phyloP scores from a whole-genome alignment of 495 filamentous ascomycete genomes.

The Monascus purpureus region DNA sequence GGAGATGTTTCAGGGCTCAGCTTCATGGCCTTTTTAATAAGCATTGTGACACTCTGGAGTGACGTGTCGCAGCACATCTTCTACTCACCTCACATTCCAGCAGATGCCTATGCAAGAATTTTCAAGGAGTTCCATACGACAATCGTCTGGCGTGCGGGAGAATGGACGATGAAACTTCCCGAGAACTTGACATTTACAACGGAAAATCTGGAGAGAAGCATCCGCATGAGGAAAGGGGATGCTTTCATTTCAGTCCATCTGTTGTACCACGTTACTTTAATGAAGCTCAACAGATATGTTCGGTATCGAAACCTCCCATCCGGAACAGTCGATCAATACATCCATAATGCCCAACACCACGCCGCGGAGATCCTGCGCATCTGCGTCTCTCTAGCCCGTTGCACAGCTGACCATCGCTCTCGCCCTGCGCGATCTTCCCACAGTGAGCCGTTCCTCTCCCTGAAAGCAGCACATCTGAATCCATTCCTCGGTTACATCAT shows the following conservation, averaged over 20 bases:
- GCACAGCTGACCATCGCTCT: constrained; percentile 9
- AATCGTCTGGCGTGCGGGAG: constrained; percentile 33
- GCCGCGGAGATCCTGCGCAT: constrained; percentile 29
- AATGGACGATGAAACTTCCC: constrained; percentile 33
- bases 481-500: constrained; percentile 32
- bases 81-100: constrained; percentile 35
- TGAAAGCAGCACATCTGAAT: constrained; percentile 14
- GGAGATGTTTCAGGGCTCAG: constrained; percentile 28
- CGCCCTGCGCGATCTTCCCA: not conserved
- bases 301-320: constrained; percentile 22
- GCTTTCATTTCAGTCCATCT: constrained; percentile 46
- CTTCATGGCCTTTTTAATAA: constrained; percentile 44
- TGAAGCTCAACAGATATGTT: constrained; percentile 49
- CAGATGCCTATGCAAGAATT: constrained; percentile 21
- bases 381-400: constrained; percentile 14
- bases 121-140: constrained; percentile 38
- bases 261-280: constrained; percentile 43
- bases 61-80: constrained; percentile 46
- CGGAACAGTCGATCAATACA: constrained; percentile 18
- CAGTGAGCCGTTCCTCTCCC: not conserved
- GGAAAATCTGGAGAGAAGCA: constrained; percentile 35
- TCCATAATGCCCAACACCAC: constrained; percentile 26
- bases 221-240: constrained; percentile 30
- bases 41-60: constrained; percentile 48
- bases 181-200: constrained; percentile 31